These are phyloP conservation scores for Lactarius sp. DNA, from an alignment of 768 basidiomycete genomes.

Conservation along the genomic window DNA sequence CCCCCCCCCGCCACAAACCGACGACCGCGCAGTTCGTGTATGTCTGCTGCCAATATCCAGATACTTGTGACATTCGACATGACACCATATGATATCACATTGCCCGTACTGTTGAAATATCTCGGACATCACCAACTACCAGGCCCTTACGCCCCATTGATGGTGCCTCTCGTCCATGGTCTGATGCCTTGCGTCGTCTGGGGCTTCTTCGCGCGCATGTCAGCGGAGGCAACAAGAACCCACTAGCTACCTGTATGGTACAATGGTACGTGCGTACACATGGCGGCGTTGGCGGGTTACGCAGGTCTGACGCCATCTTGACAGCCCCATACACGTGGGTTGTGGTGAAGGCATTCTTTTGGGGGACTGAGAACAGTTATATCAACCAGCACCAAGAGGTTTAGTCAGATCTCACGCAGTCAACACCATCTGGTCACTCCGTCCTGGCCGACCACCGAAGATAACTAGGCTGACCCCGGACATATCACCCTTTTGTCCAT, in stretches of 20 bases:
- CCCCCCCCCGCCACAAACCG: not conserved
- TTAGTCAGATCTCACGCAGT: too few species aligned
- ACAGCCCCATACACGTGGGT: not conserved
- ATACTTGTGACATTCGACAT: not conserved
- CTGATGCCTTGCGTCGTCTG: not conserved
- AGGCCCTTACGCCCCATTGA: not conserved
- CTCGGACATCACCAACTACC: not conserved
- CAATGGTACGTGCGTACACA: not conserved
- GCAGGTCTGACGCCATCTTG: not conserved
- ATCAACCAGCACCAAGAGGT: too few species aligned
- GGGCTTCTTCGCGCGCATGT: not conserved
- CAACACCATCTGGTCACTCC: too few species aligned
- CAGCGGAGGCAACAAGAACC: not conserved
- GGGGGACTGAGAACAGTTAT: too few species aligned
- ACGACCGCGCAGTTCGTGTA: slow-evolving; percentile 14
- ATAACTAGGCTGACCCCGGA: too few species aligned
- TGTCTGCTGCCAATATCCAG: slow-evolving; percentile 12
- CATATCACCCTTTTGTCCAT: too few species aligned
- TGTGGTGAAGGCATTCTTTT: too few species aligned
- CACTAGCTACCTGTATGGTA: not conserved
- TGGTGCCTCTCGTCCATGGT: slow-evolving; percentile 1
- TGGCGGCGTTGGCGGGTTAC: not conserved
- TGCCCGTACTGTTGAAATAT: not conserved
- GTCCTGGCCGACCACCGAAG: too few species aligned
- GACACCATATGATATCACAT: not conserved